These are phyloP conservation scores for Suillus weaverae DNA, from an alignment of 768 basidiomycete genomes.

Conservation along the genomic window DNA sequence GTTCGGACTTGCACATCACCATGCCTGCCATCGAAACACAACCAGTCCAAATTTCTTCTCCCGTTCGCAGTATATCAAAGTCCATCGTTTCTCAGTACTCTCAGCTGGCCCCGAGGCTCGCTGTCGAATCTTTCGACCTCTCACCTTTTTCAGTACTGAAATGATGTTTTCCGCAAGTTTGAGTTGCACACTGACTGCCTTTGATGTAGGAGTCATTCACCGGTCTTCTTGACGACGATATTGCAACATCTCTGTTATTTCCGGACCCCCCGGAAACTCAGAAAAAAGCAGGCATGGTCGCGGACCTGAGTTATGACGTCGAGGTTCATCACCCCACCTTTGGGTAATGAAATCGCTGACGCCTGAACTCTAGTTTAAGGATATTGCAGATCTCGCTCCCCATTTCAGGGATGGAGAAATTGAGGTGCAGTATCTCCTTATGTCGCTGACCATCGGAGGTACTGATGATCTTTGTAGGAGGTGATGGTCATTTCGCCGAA, in stretches of 20 bases:
- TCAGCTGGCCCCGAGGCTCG: conserved; percentile 5
- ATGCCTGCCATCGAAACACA: neutral
- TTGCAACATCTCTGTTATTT: conserved; percentile 8
- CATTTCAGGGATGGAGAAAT: conserved; percentile 51
- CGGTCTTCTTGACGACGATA: conserved; percentile 30
- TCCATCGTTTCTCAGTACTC: neutral
- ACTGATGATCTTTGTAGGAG: conserved; percentile 35
- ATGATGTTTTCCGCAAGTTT: neutral
- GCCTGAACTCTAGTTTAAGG: conserved; percentile 27
- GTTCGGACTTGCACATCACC: neutral
- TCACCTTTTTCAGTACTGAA: conserved; percentile 28
- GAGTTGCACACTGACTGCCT: neutral
- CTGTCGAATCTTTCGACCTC: conserved; percentile 18
- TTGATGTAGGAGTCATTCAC: conserved; percentile 33
- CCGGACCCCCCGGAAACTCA: conserved; percentile 4
- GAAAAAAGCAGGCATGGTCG: neutral
- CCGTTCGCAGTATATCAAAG: neutral
- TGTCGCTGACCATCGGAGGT: neutral
- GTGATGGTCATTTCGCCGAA: conserved; percentile 48
- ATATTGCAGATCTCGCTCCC: conserved; percentile 35
- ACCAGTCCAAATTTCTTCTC: neutral
- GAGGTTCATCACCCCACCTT: conserved; percentile 30
- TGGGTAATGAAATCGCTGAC: neutral
- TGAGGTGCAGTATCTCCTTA: conserved; percentile 38
- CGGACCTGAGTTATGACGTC: conserved; percentile 42